A percentile compares a stretch with the other conserved stretches of the same genome.
Conservation (phyloP, 495 filamentous ascomycete genomes). For the Lepidopterella palustris region DNA sequence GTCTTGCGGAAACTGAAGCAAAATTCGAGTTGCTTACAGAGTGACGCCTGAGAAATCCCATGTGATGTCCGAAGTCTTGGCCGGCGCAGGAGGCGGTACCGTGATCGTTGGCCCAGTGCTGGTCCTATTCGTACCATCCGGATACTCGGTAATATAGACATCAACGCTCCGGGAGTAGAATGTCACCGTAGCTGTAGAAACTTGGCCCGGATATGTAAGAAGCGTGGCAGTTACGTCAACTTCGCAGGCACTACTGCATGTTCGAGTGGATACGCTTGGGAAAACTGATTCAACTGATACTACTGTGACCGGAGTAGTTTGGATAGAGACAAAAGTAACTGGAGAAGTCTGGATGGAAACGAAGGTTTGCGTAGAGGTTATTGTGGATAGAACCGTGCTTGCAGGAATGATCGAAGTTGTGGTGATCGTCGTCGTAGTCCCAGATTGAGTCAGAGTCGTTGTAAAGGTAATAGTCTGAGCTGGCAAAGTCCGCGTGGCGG, state of each 20-base stretch:
- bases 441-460: neutral
- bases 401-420: neutral
- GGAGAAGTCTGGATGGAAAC: neutral
- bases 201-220: slow-evolving; percentile 17
- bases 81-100: neutral
- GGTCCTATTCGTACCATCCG: slow-evolving; percentile 1
- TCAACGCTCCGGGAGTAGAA: slow-evolving; percentile 9
- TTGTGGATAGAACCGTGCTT: slow-evolving; percentile 1
- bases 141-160: slow-evolving; percentile 8
- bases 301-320: neutral
- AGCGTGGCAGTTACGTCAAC: slow-evolving; percentile 19
- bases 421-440: neutral
- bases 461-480: neutral
- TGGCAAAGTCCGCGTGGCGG: neutral
- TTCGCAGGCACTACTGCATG: slow-evolving; percentile 18
- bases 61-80: slow-evolving; percentile 8
- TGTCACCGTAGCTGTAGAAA: slow-evolving; percentile 9
- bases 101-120: neutral
- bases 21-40: slow-evolving; percentile 4
- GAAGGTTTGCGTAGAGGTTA: neutral
- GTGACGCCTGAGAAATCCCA: slow-evolving; percentile 15
- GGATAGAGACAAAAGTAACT: too few relatives aligned
- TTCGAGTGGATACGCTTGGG: neutral
- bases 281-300: neutral
- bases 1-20: neutral